These are phyloP conservation scores for Stemphylium lycopersici DNA, from an alignment of 2,329 filamentous ascomycete species.

Conservation along the genomic window DNA sequence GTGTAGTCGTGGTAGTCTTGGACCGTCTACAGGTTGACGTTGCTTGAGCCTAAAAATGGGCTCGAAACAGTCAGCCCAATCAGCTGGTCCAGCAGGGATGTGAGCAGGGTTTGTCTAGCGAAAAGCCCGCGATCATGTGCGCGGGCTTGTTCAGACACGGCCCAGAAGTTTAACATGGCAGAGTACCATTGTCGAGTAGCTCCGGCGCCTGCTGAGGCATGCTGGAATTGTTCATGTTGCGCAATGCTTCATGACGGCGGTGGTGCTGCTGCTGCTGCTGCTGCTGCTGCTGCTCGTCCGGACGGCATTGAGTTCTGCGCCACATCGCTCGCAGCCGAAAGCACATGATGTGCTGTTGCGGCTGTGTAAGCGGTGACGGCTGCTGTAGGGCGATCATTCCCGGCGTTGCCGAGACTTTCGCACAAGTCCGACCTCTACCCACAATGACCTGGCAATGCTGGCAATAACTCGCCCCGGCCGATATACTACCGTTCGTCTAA, in stretches of 20 bases:
- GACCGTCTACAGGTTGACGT: slow-evolving; percentile 47
- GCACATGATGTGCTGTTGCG: slow-evolving; percentile 21
- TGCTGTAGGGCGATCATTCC: slow-evolving; percentile 26
- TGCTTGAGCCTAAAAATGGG: slow-evolving; percentile 48
- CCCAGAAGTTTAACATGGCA: slow-evolving; percentile 28
- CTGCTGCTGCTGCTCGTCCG: slow-evolving; percentile 1
- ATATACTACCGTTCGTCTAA: slow-evolving; percentile 28
- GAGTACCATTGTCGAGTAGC: slow-evolving; percentile 38
- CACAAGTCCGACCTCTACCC: slow-evolving; percentile 10
- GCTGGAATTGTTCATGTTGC: slow-evolving; percentile 19
- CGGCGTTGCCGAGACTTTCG: slow-evolving; percentile 32
- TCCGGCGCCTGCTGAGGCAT: slow-evolving; percentile 47
- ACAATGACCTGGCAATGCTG: slow-evolving; percentile 3
- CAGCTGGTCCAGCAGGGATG: slow-evolving; percentile 39
- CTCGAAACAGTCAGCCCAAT: slow-evolving; percentile 42
- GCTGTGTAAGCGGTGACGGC: slow-evolving; percentile 30
- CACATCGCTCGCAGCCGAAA: slow-evolving; percentile 21
- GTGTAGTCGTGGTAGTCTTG: slow-evolving; percentile 43
- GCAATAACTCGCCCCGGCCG: slow-evolving; percentile 26
- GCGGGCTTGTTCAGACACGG: slow-evolving; percentile 30
- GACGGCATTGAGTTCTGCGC: slow-evolving; percentile 13
- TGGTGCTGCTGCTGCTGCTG: slow-evolving; percentile 16
- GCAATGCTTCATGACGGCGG: slow-evolving; percentile 18
- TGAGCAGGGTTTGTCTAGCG: slow-evolving; percentile 33
- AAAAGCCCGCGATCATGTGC: slow-evolving; percentile 40